Evolutionary conservation across 768 basidiomycete species (phyloP), one percentile per base, ranked within the genome.

Genomic region (Dioszegia crocea): DNA sequence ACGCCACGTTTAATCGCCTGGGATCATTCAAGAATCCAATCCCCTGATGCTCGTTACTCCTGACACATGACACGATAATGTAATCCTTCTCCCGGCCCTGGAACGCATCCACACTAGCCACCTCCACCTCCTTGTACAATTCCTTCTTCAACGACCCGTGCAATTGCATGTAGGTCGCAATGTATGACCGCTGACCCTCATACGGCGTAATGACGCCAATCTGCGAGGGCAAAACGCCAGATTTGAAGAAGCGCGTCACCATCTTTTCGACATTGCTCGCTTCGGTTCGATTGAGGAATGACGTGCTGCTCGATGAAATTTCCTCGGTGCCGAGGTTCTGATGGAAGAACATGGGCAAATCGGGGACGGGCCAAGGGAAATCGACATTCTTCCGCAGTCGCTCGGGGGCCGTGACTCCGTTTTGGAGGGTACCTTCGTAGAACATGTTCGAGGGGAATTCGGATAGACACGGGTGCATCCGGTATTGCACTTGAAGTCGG

Each of bases 361-460:
- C 91, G 16, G 89, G 88, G 39, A 89, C 85, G 5, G 96, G 96
- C 96, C 96, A 98, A 0, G 96, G 96, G 79, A 98, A 99, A 76
- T 98, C 96, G 40, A 98, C 93, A 65, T 97, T 94, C 83, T 94
- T 97, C 79, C 93, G 83, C 63, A 99, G 80, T 39, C 96, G 85
- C 76, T 99, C 96, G 3, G 96, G 96, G 16, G 96, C 96, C 11
- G 96, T 99, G 54, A 99, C 96, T 76, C 96, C 96, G 75, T 99
- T 99, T 79, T 99, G 96, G 26, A 99, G 79, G 0, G 94, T 94
- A 23, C 96, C 96, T 75, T 99, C 96, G 77, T 99, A 99, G 81
- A 99, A 98, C 96, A 99, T 99, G 79, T 99, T 99, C 59, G 91
- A 94, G 2, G 96, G 94, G 81, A 99, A 99, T 78, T 98, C 93